These are phyloP conservation scores for Polytrichum formosum DNA, from an alignment of 225 moss, liverwort and hornwort species.

Conservation along the genomic window DNA sequence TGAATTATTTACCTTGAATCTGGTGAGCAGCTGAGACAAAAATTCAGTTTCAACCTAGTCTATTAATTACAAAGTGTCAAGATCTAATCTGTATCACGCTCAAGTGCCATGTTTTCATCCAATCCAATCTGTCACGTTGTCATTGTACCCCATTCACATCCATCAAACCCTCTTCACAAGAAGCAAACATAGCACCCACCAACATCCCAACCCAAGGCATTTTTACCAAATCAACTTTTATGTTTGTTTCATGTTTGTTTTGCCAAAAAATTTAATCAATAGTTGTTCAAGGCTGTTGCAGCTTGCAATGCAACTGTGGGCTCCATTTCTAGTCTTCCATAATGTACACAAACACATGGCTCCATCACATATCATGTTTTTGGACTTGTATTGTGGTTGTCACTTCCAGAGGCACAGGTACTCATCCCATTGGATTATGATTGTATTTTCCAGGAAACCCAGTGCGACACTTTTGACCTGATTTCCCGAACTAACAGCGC, in stretches of 20 bases:
- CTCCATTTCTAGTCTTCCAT: too few relatives aligned
- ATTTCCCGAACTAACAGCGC: slow-evolving; percentile 45
- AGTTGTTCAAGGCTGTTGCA: too few relatives aligned
- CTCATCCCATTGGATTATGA: background rate
- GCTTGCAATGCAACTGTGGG: too few relatives aligned
- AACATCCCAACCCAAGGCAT: too few relatives aligned
- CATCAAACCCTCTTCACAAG: background rate
- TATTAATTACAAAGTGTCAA: too few relatives aligned
- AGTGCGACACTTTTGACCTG: slow-evolving; percentile 76
- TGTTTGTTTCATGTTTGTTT: too few relatives aligned
- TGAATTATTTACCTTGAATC: slow-evolving; percentile 68
- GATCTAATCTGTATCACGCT: too few relatives aligned
- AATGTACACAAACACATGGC: background rate
- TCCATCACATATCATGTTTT: background rate
- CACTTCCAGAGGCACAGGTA: background rate
- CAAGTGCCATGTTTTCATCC: background rate
- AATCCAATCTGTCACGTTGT: background rate
- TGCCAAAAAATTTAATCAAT: too few relatives aligned
- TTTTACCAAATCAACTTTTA: too few relatives aligned
- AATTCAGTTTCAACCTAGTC: too few relatives aligned
- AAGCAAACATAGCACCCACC: too few relatives aligned
- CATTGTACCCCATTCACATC: background rate
- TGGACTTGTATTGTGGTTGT: background rate
- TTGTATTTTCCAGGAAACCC: slow-evolving; percentile 54
- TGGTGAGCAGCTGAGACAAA: slow-evolving; percentile 35